Evolutionary conservation across 352 stramenopile genomes (phyloP), one percentile per base, ranked within the genome.

Genomic region (Ophiocytium majus): DNA sequence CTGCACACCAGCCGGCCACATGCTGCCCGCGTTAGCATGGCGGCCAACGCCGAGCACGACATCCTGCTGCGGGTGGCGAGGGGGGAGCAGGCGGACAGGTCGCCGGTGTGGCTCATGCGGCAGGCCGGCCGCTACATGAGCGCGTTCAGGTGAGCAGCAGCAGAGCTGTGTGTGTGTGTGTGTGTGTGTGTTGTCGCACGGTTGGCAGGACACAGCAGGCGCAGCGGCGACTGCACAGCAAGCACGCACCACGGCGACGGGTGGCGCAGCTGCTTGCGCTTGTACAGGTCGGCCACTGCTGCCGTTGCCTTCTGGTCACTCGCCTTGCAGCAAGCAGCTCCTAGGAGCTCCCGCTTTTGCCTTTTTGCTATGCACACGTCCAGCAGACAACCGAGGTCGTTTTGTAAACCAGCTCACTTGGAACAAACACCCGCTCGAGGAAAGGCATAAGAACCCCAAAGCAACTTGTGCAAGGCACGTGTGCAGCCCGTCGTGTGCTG

Each of bases 121-220:
- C 93, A 96, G 88, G 93, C 93, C 9, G 93, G 93, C 63, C 88
- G 93, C 19, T 95, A 96, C 88, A 96, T 96, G 93, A 88, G 85
- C 37, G 92, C 89, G 10, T 95, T 95, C 87, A 92, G 64, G 64
- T 95, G 87, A 92, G 64, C 10, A 17, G 5, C 28, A 66, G 17
- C 19, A 66, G 57, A 19, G 17, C 17, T 66, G 19, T 66, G 28
- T 28, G 57, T 23, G 19, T 23, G 57, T 23, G 28, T 23, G 28
- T 19, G 17, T 19, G 19, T 66, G 28, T 28, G 28, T 23, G 28
- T 19, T 19, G 17, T 23, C 28, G 19, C 57, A 66, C 57, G 57
- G 28, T 66, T 66, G 57, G 17, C 57, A 66, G 17, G 19, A 66
- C 57, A 23, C 17, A 19, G 28, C 57, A 28, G 28, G 19, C 19